Percentiles rank a stretch among this genome's conserved stretches.
Conservation (phyloP, 495 filamentous ascomycete species). For the Hypoxylon subgilvum region DNA sequence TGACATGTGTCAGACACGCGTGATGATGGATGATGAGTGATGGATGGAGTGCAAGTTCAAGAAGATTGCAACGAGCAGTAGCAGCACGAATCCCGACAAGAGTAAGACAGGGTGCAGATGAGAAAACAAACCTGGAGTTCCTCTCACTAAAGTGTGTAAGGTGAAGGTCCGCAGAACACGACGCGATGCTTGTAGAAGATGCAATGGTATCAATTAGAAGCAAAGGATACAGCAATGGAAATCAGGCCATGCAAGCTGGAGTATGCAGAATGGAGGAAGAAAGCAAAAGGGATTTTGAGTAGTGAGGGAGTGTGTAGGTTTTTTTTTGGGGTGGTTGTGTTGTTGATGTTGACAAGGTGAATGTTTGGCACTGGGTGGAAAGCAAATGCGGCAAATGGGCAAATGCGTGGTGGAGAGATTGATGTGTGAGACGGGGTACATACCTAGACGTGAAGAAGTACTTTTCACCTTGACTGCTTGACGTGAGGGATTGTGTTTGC, state of each 20-base stretch:
- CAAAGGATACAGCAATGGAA: slow-evolving; percentile 37
- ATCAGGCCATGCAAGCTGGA: too few species aligned
- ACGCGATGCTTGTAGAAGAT: slow-evolving; percentile 25
- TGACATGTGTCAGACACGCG: too few species aligned
- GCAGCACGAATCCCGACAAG: too few species aligned
- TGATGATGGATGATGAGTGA: too few species aligned
- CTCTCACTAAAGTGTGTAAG: too few species aligned
- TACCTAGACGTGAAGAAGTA: slow-evolving; percentile 5
- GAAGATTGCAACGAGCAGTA: too few species aligned
- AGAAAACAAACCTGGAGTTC: too few species aligned
- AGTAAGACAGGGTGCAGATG: too few species aligned
- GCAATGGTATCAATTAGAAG: slow-evolving; percentile 21
- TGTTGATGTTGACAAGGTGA: too few species aligned
- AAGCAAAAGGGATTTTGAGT: slow-evolving; percentile 37
- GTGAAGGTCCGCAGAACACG: slow-evolving; percentile 10
- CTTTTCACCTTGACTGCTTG: not conserved
- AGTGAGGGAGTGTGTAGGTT: not conserved
- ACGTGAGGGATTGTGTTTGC: slow-evolving; percentile 26
- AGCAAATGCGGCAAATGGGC: slow-evolving; percentile 20
- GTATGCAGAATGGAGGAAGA: slow-evolving; percentile 32
- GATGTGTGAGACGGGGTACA: not conserved
- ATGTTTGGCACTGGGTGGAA: too few species aligned
- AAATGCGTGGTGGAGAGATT: slow-evolving; percentile 19
- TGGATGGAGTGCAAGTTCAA: too few species aligned
- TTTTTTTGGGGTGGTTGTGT: not conserved